A percentile compares a stretch with the other conserved stretches of the same genome.
phyloP scores from a whole-genome alignment of 1,139 yeast genomes.

The Hemisphaericaspora xylofermentans region DNA sequence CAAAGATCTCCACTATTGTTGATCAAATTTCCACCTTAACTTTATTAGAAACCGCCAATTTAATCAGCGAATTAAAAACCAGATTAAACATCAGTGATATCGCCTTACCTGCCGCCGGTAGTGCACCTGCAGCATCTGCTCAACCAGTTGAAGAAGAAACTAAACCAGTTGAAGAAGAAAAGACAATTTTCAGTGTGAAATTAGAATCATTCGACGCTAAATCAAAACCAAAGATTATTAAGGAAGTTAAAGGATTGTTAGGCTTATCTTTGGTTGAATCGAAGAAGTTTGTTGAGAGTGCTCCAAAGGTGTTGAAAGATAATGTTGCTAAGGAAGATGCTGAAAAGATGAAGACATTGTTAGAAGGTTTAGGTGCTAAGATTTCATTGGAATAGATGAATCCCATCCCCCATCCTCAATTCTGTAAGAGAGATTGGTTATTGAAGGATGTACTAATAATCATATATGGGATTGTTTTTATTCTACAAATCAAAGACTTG shows the following conservation, averaged over 20 bases:
- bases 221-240: constrained; percentile 94
- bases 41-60: constrained; percentile 82
- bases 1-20: constrained; percentile 84
- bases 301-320: constrained; percentile 90
- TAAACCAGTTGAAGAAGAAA: constrained; percentile 82
- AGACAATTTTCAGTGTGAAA: constrained; percentile 89
- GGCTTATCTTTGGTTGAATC: constrained; percentile 95
- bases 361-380: constrained; percentile 96
- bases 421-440: too few relatives aligned
- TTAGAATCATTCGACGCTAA: constrained; percentile 93
- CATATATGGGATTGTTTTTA: too few relatives aligned
- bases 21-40: constrained; percentile 88
- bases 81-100: constrained; percentile 92
- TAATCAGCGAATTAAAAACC: constrained; percentile 80
- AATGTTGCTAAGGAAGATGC: constrained; percentile 87
- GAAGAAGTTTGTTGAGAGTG: constrained; percentile 95
- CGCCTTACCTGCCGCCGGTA: constrained; percentile 75
- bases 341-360: constrained; percentile 85
- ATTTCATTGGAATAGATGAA: constrained; percentile 69
- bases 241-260: constrained; percentile 89
- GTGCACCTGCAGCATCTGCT: constrained; percentile 70
- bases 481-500: too few relatives aligned
- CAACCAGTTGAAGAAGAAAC: constrained; percentile 76
- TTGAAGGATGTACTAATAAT: too few relatives aligned
- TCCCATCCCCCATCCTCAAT: too few relatives aligned